Evolutionary conservation across 441 rosid species (phyloP), one percentile per base, ranked within the genome.

Genomic region (Biscutella laevigata): DNA sequence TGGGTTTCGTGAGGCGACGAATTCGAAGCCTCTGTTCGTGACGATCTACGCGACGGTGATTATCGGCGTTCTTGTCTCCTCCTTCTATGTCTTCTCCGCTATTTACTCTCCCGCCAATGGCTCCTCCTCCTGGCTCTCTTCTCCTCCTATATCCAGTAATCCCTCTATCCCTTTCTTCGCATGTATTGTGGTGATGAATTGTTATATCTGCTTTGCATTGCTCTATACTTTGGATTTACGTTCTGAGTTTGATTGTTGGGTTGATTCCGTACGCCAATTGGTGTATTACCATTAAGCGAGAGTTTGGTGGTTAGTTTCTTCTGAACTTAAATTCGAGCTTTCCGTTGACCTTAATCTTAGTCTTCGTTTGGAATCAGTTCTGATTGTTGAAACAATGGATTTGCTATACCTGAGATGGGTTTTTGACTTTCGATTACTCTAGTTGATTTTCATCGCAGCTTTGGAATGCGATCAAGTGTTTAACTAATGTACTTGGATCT

Each of bases 21-120:
- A 70, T 47, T 71, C 90, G 52, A 84, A 73, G 71, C 99, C 99
- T 28, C 67, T 94, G 50, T 94, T 94, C 75, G 28, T 82, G 47
- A 80, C 96, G 52, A 75, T 94, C 71, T 94, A 94, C 63, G 77
- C 81, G 21, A 75, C 97, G 9, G 94, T 88, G 38, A 47, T 88
- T 50, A 60, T 81, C n/a, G 97, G 97, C 14, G 73, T 80, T 20
- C 55, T 86, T 57, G 73, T 94, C 58, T 86, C 97, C 16, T 72
- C 95, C 24, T 74, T 86, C 47, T 94, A 77, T 62, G 88, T 94
- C 55, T 83, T 84, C 77, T 82, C 97, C 19, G 88, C 96, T 14
- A 58, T 86, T 62, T 77, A 77, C 75, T 75, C 99, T 36, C 68
- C 86, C 53, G 7, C 73, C 56, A 65, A 73, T 37, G 55, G 61